Base-by-base conservation (phyloP, 805 yeast species). In the Candida insectalens region DNA sequence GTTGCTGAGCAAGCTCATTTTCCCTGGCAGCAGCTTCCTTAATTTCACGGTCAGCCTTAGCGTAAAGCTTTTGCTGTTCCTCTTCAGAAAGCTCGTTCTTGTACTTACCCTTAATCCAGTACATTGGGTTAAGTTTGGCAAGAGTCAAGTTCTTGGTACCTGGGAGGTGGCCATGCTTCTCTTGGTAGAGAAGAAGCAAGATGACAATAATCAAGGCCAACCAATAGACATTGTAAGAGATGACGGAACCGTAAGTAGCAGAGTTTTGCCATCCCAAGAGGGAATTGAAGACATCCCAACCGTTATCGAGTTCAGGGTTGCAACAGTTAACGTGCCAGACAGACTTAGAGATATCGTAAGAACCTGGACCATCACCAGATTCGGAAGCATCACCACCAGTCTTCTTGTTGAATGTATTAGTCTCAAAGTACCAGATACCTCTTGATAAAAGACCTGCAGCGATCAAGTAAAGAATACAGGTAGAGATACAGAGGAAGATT, bases 241-340 rank as follows among this genome's bases (percentile, higher is more conserved):
- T 63, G 39, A 89, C 88, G 4, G 96, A 84, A 37, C 96, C 95
- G 55, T 83, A 72, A 44, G 95, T 85, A 39, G 96, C 97, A 35
- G 95, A 74, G 62, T 89, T 89, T 65, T 87, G 95, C 98, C 98
- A 89, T 42, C 97, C 98, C 43, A 89, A 66, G 37, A 89, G 59
- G 19, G 96, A 84, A 53, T 89, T 89, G 71, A 89, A 89, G 41
- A 89, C 77, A 71, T 87, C 95, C 97, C 97, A 89, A 64, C 96
- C 97, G 47, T 79, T 77, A 60, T 81, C 89, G 38, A 69, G 66
- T 59, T 81, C 88, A 30, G 96, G 96, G 61, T 87, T 87, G 67
- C 97, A 89, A 65, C 96, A 89, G 70, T 89, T 87, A 41, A 89
- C 94, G 63, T 89, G 98, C 88, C 95, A 89, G 19, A 89, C 96